These are phyloP conservation scores for Casuarina equisetifolia DNA, from an alignment of 306 rosid genomes.

Conservation along the genomic window DNA sequence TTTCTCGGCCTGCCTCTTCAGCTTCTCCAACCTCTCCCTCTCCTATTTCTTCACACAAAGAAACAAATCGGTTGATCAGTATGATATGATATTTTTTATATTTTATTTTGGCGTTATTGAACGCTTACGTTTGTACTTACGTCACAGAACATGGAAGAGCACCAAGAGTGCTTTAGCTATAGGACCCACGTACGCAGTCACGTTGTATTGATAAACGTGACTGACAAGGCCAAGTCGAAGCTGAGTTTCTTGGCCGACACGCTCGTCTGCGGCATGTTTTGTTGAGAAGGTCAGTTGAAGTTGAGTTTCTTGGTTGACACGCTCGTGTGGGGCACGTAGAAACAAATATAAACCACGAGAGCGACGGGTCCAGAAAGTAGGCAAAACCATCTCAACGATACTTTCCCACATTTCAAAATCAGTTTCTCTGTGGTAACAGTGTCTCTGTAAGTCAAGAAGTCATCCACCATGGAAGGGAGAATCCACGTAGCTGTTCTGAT, in stretches of 20 bases:
- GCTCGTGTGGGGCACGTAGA: too few relatives aligned
- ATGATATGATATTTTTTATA: too few relatives aligned
- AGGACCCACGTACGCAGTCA: too few relatives aligned
- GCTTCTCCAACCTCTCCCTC: slow-evolving; percentile 77
- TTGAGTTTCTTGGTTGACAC: too few relatives aligned
- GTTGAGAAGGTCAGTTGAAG: too few relatives aligned
- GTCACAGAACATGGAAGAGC: too few relatives aligned
- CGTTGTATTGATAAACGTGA: slow-evolving; percentile 18
- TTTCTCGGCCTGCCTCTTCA: slow-evolving; percentile 54
- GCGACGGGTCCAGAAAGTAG: too few relatives aligned
- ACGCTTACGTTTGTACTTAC: too few relatives aligned
- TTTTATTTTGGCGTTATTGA: slow-evolving; percentile 6
- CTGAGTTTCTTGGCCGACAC: slow-evolving; percentile 41
- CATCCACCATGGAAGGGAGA: neutral
- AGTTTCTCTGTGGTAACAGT: neutral
- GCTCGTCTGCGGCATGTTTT: too few relatives aligned
- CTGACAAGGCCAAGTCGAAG: slow-evolving; percentile 35
- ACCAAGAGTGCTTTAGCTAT: neutral
- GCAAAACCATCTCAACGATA: too few relatives aligned
- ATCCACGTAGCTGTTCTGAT: neutral
- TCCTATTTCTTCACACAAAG: slow-evolving; percentile 69
- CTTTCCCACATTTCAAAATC: too few relatives aligned
- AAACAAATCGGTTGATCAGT: neutral
- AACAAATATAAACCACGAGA: too few relatives aligned
- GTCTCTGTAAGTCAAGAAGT: neutral